Percentiles rank a stretch among this genome's conserved stretches.
Evolutionary conservation across 129 eudicot species (phyloP).

Genomic region (Tagetes patula): DNA sequence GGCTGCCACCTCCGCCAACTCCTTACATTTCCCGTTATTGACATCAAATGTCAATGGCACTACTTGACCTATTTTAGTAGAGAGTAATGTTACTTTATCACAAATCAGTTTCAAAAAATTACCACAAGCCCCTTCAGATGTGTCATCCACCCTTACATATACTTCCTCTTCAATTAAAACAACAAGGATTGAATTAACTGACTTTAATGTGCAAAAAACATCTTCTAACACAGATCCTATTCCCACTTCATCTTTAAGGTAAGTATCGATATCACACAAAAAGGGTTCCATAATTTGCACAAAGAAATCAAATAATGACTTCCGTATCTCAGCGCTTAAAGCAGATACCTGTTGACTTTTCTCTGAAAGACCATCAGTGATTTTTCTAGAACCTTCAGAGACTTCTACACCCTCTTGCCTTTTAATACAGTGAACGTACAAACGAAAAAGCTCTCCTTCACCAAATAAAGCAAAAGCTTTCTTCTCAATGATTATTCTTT

Average conservation of each 20-base stretch:
- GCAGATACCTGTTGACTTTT: slow-evolving; percentile 17
- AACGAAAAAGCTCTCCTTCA: slow-evolving; percentile 65
- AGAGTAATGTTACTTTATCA: slow-evolving; percentile 44
- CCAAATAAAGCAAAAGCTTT: slow-evolving; percentile 53
- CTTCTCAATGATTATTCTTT: slow-evolving; percentile 46
- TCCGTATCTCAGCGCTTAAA: slow-evolving; percentile 58
- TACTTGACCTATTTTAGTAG: slow-evolving; percentile 45
- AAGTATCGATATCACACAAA: slow-evolving; percentile 44
- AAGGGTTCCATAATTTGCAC: slow-evolving; percentile 71
- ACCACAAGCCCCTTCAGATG: slow-evolving; percentile 77
- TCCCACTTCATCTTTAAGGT: slow-evolving; percentile 42
- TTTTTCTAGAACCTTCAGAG: slow-evolving; percentile 30
- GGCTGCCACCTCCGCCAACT: slow-evolving; percentile 39
- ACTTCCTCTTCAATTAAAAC: slow-evolving; percentile 51
- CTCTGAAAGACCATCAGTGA: slow-evolving; percentile 19
- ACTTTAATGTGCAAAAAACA: slow-evolving; percentile 44
- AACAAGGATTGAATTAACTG: slow-evolving; percentile 52
- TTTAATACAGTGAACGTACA: slow-evolving; percentile 53
- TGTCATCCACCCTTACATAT: slow-evolving; percentile 72
- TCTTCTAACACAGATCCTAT: slow-evolving; percentile 36
- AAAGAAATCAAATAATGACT: slow-evolving; percentile 69
- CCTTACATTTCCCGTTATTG: slow-evolving; percentile 31
- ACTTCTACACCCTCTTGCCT: slow-evolving; percentile 52
- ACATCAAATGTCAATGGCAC: slow-evolving; percentile 34
- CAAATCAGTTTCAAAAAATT: slow-evolving; percentile 63